phyloP scores from a whole-genome alignment of 192 early-diverging fungal species.

The Dispira parvispora region DNA sequence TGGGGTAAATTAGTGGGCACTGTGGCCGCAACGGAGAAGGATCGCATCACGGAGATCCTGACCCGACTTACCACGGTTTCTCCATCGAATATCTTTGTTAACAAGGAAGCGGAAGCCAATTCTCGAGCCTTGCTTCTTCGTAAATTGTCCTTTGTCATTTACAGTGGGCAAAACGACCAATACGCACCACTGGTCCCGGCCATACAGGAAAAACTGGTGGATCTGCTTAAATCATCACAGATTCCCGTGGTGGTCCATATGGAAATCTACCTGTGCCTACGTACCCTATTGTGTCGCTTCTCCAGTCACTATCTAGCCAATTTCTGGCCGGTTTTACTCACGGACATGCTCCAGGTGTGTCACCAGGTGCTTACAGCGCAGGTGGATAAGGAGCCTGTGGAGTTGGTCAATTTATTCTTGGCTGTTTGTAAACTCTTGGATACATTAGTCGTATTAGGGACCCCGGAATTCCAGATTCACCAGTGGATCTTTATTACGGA shows the following conservation, averaged over 20 bases:
- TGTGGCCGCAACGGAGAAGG: constrained; percentile 58
- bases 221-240: constrained; percentile 55
- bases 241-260: constrained; percentile 48
- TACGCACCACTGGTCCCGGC: constrained; percentile 59
- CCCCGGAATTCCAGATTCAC: constrained; percentile 73
- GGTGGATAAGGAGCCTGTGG: constrained; percentile 30
- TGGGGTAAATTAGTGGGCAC: constrained; percentile 58
- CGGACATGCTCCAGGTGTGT: constrained; percentile 51
- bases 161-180: constrained; percentile 53
- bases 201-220: constrained; percentile 78
- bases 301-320: constrained; percentile 63
- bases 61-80: constrained; percentile 46
- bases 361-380: constrained; percentile 10
- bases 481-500: constrained; percentile 94
- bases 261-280: constrained; percentile 71
- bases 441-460: constrained; percentile 55
- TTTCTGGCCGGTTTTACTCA: constrained; percentile 82
- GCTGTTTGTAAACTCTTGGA: constrained; percentile 83
- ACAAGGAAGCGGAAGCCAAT: constrained; percentile 60
- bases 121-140: constrained; percentile 49
- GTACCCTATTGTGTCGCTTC: constrained; percentile 62
- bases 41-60: constrained; percentile 53
- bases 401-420: constrained; percentile 54
- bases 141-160: constrained; percentile 66
- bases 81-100: constrained; percentile 62